Evolutionary conservation across 441 rosid species (phyloP).

Genomic region (Populus hybrid): DNA sequence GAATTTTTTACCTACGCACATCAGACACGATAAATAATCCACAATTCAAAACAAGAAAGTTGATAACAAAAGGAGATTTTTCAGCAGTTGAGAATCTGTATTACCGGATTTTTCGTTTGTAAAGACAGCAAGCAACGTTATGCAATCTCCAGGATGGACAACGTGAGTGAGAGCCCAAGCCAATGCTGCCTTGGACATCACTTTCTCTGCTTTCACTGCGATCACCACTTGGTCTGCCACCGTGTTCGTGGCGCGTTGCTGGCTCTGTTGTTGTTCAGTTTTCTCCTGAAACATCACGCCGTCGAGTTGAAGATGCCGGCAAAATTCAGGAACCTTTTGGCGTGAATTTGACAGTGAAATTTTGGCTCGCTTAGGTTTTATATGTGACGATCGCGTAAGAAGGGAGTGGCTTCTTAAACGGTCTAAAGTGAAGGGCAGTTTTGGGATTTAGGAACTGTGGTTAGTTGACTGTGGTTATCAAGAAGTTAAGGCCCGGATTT

Average conservation of each 20-base stretch:
- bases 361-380: neutral
- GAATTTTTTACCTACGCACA: slow-evolving; percentile 42
- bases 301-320: neutral
- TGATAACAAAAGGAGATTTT: neutral
- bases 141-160: slow-evolving; percentile 55
- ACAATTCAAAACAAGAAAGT: neutral
- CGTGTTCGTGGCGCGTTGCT: slow-evolving; percentile 16
- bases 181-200: slow-evolving; percentile 49
- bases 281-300: slow-evolving; percentile 24
- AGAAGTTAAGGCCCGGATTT: neutral
- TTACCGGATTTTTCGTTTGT: slow-evolving; percentile 36
- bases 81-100: neutral
- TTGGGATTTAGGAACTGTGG: neutral
- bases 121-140: slow-evolving; percentile 53
- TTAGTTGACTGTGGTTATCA: neutral
- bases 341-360: neutral
- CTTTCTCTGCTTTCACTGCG: slow-evolving; percentile 60
- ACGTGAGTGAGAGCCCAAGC: slow-evolving; percentile 71
- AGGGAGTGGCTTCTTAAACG: neutral
- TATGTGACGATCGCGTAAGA: neutral
- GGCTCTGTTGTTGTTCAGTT: slow-evolving; percentile 15
- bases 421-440: neutral
- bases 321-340: neutral
- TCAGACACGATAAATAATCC: neutral
- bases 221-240: slow-evolving; percentile 45